Base-by-base conservation (phyloP, 1,284 basidiomycete species). In the Ganoderma leucocontextum region DNA sequence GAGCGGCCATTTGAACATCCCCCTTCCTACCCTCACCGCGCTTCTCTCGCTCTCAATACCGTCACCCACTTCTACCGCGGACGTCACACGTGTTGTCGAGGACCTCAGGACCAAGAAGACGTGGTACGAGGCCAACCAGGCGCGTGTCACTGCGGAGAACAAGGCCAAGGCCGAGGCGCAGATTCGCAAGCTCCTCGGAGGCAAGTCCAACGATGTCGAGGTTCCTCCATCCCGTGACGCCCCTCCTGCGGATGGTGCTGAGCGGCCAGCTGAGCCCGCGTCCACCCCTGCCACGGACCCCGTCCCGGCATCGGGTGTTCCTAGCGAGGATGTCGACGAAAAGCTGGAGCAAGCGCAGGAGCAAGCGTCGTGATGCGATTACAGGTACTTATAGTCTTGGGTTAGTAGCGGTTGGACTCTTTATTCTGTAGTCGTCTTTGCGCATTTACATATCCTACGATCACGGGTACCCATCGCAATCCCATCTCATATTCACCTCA, bases 71-170 rank as follows among this genome's bases (percentile, higher is more conserved):
- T 91, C 91, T 53, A 82, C 88, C 60, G 84, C 87, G 15, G 97
- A 99, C 77, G 86, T 97, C 41, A 86, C 90, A 62, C 92, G 95
- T 64, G 90, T 96, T 44, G 86, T 99, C 70, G 92, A 95, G 77
- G 95, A 98, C 78, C 85, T 99, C 67, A 93, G 94, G 82, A 95
- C 90, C 66, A 99, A 99, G 87, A 96, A 95, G 82, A 87, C 92
- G 55, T 99, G 97, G 96, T 99, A 92, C 79, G 90, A 94, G 78
- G 90, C 88, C 15, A 93, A 94, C 79, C 92, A 92, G 78, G 83
- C 83, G 42, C 87, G 86, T 33, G 86, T 86, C 68, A 92, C 91
- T 0, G 84, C 86, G 8, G 91, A 93, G 76, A 93, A 92, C 73
- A 82, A 95, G 65, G 87, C 90, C 41, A 92, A 92, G 80, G 94